Conservation (phyloP, 768 basidiomycete genomes). For the Paxillus involutus region DNA sequence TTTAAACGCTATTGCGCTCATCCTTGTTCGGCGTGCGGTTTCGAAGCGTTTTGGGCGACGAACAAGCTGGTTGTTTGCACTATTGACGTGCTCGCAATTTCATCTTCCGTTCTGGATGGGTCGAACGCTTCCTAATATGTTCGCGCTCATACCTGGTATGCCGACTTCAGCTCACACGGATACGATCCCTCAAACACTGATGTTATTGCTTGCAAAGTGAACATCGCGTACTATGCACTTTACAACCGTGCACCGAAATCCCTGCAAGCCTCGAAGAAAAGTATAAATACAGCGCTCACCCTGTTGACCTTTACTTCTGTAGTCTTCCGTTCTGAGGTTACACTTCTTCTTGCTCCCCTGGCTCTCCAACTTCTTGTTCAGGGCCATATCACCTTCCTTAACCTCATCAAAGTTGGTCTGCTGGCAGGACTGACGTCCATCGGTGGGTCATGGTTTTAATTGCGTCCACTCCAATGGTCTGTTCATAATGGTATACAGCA, state of each 20-base stretch:
- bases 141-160: constrained; percentile 77
- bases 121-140: constrained; percentile 92
- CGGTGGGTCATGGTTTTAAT: constrained; percentile 37
- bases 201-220: constrained; percentile 43
- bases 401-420: constrained; percentile 50
- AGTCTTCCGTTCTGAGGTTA: constrained; percentile 80
- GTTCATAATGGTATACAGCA: constrained; percentile 35
- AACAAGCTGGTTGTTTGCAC: constrained; percentile 56
- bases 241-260: constrained; percentile 38
- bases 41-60: constrained; percentile 60
- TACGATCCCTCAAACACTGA: not conserved
- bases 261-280: constrained; percentile 33
- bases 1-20: constrained; percentile 61
- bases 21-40: constrained; percentile 62
- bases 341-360: constrained; percentile 62
- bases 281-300: constrained; percentile 44
- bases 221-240: constrained; percentile 54
- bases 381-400: constrained; percentile 41
- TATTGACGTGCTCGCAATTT: constrained; percentile 83
- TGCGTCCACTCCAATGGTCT: not conserved
- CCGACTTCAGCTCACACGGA: constrained; percentile 4
- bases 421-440: constrained; percentile 48
- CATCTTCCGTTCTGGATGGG: constrained; percentile 94
- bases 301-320: constrained; percentile 67
- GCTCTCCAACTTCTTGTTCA: constrained; percentile 50